Evolutionary conservation across 805 yeast genomes (phyloP), one percentile per base, ranked within the genome.

Genomic region (Zygoascus bituminiphila): DNA sequence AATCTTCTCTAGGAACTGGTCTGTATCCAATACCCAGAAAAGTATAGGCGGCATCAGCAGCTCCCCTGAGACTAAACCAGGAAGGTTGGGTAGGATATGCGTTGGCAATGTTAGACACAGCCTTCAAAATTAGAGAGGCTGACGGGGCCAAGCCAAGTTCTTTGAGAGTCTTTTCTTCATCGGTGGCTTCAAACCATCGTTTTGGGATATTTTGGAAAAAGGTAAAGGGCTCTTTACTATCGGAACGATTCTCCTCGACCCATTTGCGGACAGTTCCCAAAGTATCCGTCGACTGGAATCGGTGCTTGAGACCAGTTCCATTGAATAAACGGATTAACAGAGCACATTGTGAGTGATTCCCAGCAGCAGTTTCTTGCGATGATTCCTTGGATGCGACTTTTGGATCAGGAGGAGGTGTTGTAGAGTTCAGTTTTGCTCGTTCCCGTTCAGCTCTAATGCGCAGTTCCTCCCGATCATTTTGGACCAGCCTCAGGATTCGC

Each of bases 41-140:
- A 2, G 59, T 53, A 17, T 60, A 61, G 14, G 59, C 48, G 1
- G 64, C 59, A 20, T 53, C 58, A 22, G 50, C 26, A 2, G 57
- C 50, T 41, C 54, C 48, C n/a, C 50, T 26, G 4, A 56, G 44
- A 14, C 35, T 8, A 15, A 54, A 26, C 48, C 47, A 45, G 6
- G 46, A 52, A 1, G 59, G 26, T 5, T 54, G 51, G 10, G 54
- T 15, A 4, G 57, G 46, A 54, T 63, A 57, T 44, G 70, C 64
- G 50, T 59, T 46, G n/a, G 61, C 17, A 36, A 56, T 61, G 23
- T 61, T 61, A 21, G 59, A 59, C 25, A 72, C 68, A 0, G 93
- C 89, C 59, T 84, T 84, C 54, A 88, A 67, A 21, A 86, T 80
- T 43, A 88, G 63, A 0, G 84, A 86, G 9, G 94, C 81, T 49